Base-by-base conservation (phyloP, 2,329 filamentous ascomycete species). In the Aquanectria penicillioides region DNA sequence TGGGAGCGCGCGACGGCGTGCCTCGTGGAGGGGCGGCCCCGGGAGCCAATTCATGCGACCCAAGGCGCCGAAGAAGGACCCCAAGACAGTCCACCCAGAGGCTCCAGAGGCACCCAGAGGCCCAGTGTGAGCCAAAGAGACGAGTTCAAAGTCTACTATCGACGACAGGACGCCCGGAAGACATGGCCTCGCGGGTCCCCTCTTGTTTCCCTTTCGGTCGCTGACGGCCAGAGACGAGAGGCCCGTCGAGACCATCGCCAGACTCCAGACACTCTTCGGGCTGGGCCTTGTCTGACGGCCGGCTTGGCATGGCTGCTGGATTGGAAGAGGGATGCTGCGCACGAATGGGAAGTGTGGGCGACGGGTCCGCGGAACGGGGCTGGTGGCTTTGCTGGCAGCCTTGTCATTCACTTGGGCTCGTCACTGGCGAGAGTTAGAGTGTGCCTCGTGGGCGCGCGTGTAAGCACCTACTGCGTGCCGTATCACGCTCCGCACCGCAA, bases 21-120 rank as follows among this genome's bases (percentile, higher is more conserved):
- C 50, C 41, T 56, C 40, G 50, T 55, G 56, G 62, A 65, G 65
- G 67, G 67, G 59, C 65, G 59, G 62, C 41, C 49, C 56, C 48
- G 53, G 60, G 58, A 61, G 58, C 49, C 63, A 64, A 48, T 69
- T 69, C 64, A 69, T 69, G 62, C 65, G 60, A 66, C 64, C 67
- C 62, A 46, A 65, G 51, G 62, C 62, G 57, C 51, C 40, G 56
- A 66, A 52, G 33, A 57, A 52, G 43, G 55, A 34, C 53, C 49
- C 34, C 31, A 28, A 29, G 36, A 29, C 50, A 43, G n/a, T 23
- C 52, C 43, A 36, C 28, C 18, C 17, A 12, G n/a, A 25, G 29
- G 37, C 23, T 26, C 33, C 7, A 36, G 22, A 10, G 18, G 29
- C 25, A 23, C n/a, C n/a, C n/a, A n/a, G n/a, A n/a, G n/a, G n/a